Conservation (phyloP, 495 filamentous ascomycete genomes). For the Tirmania nivea region DNA sequence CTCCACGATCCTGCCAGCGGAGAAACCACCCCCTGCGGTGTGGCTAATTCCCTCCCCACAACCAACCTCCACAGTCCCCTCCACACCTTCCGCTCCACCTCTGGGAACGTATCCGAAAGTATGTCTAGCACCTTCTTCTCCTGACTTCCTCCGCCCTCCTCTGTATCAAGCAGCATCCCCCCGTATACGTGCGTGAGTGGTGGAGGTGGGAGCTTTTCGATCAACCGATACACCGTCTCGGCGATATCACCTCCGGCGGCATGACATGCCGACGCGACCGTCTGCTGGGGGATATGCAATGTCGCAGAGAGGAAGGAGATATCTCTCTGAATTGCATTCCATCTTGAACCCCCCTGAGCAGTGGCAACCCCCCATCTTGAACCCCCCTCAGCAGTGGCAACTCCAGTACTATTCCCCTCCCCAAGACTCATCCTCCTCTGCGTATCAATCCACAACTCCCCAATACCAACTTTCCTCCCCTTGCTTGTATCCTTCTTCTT, state of each 20-base stretch:
- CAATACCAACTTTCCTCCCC: not conserved
- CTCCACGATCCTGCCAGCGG: too few species aligned
- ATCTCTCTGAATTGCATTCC: not conserved
- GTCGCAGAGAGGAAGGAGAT: not conserved
- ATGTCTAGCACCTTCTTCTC: too few species aligned
- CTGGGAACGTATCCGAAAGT: too few species aligned
- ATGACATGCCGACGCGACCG: not conserved
- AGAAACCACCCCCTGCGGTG: too few species aligned
- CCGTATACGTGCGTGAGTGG: too few species aligned
- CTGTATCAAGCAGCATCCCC: too few species aligned
- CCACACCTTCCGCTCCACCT: too few species aligned
- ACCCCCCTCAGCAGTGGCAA: not conserved
- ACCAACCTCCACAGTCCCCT: too few species aligned
- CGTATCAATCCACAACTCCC: not conserved
- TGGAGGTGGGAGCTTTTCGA: too few species aligned
- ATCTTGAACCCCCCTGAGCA: not conserved
- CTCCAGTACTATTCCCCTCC: not conserved
- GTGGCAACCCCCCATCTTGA: not conserved
- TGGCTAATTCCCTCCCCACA: too few species aligned
- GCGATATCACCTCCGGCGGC: not conserved
- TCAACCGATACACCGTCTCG: not conserved
- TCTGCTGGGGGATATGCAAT: not conserved
- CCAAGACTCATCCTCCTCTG: not conserved
- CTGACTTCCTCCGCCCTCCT: too few species aligned
- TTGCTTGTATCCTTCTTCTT: not conserved